Conservation (phyloP, 257 asterid species). For the Pogostemon cablin region DNA sequence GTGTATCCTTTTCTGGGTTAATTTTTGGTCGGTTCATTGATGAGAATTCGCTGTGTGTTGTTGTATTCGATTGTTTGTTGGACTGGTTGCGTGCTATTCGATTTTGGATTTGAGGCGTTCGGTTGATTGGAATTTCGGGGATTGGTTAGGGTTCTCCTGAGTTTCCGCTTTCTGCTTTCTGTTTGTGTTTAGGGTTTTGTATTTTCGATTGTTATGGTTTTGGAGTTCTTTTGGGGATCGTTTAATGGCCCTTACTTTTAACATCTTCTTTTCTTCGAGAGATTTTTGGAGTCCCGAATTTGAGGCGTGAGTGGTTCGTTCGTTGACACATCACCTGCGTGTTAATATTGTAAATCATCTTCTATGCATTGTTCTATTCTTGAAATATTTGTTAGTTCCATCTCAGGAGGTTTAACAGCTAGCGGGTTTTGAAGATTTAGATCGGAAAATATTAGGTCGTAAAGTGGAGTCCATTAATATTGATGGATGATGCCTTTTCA, state of each 20-base stretch:
- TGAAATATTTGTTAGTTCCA: neutral
- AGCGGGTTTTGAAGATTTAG: conserved; percentile 12
- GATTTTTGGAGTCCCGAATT: neutral
- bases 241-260: neutral
- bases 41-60: neutral
- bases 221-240: neutral
- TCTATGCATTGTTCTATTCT: conserved; percentile 20
- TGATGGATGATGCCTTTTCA: neutral
- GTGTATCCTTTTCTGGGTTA: conserved; percentile 11
- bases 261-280: neutral
- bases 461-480: neutral
- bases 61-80: conserved; percentile 33
- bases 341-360: neutral
- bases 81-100: neutral
- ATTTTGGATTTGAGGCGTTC: conserved; percentile 17
- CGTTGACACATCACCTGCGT: neutral
- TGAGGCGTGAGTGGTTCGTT: neutral
- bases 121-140: conserved; percentile 26
- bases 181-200: conserved; percentile 33
- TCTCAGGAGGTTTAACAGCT: neutral
- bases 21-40: neutral
- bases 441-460: conserved; percentile 5
- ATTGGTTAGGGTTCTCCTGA: conserved; percentile 20
- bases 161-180: conserved; percentile 1
- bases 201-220: conserved; percentile 12